Evolutionary conservation across 129 eudicot genomes (phyloP).

Genomic region (Apium graveolens): DNA sequence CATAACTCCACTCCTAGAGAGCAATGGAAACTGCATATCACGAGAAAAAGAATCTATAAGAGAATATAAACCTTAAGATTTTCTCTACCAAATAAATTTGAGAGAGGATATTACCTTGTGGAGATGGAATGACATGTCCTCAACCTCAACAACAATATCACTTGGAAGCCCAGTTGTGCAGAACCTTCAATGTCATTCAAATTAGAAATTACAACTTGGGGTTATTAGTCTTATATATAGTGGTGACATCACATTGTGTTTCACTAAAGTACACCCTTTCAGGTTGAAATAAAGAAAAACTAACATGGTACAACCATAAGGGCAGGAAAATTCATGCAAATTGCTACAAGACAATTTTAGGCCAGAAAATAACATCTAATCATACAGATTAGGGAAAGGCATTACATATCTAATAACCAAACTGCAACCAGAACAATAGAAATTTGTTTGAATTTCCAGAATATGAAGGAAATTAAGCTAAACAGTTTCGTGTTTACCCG

Average conservation of each 20-base stretch:
- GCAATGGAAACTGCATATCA: constrained; percentile 72
- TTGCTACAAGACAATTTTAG: neutral
- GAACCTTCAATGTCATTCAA: constrained; percentile 41
- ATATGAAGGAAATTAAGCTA: neutral
- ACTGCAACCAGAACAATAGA: neutral
- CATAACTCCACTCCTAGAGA: constrained; percentile 87
- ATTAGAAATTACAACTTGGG: constrained; percentile 2
- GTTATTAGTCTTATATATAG: neutral
- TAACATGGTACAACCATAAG: neutral
- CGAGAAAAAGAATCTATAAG: neutral
- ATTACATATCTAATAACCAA: neutral
- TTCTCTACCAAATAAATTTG: neutral
- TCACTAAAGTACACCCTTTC: neutral
- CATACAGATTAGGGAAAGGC: neutral
- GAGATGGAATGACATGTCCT: constrained; percentile 87
- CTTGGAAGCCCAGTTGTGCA: constrained; percentile 95
- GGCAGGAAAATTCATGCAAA: too few relatives aligned
- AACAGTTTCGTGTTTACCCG: too few relatives aligned
- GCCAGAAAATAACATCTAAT: neutral
- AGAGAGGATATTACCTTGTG: constrained; percentile 57
- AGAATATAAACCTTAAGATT: neutral
- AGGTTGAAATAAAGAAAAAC: neutral
- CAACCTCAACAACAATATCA: constrained; percentile 79
- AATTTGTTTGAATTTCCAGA: neutral
- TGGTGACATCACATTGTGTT: neutral